These are phyloP conservation scores for Trebouxia sp. DNA, from an alignment of 139 green algal species.

Conservation along the genomic window DNA sequence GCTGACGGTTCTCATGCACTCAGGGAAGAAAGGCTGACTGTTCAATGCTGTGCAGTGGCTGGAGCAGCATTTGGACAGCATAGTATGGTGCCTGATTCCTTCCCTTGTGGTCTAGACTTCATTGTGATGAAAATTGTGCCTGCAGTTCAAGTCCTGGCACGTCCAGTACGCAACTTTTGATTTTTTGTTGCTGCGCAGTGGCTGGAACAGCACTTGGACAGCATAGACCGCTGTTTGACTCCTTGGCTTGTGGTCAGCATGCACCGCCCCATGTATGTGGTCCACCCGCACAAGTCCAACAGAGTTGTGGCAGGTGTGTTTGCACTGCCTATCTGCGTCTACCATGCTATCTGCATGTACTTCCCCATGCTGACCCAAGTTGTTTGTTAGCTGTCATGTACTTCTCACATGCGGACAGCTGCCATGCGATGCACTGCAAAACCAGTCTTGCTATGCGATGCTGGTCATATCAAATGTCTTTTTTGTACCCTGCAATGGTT, in stretches of 20 bases:
- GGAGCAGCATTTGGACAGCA: constrained; percentile 57
- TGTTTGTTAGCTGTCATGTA: too few relatives aligned
- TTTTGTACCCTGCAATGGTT: too few relatives aligned
- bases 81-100: constrained; percentile 73
- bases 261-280: constrained; percentile 85
- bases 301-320: constrained; percentile 48
- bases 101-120: constrained; percentile 81
- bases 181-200: constrained; percentile 46
- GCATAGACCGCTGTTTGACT: constrained; percentile 72
- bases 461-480: too few relatives aligned
- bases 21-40: too few relatives aligned
- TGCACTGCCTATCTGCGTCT: not conserved
- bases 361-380: too few relatives aligned
- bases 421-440: too few relatives aligned
- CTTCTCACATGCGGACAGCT: too few relatives aligned
- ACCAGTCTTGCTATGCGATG: too few relatives aligned
- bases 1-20: too few relatives aligned
- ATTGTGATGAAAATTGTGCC: too few relatives aligned
- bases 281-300: constrained; percentile 81
- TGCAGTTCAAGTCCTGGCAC: too few relatives aligned
- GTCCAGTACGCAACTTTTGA: too few relatives aligned
- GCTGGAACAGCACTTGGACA: constrained; percentile 62
- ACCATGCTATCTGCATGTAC: not conserved
- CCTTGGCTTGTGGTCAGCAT: constrained; percentile 76
- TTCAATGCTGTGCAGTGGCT: constrained; percentile 58